phyloP scores from a whole-genome alignment of 2,329 filamentous ascomycete species.

The Calonectria pseudoturangicola region DNA sequence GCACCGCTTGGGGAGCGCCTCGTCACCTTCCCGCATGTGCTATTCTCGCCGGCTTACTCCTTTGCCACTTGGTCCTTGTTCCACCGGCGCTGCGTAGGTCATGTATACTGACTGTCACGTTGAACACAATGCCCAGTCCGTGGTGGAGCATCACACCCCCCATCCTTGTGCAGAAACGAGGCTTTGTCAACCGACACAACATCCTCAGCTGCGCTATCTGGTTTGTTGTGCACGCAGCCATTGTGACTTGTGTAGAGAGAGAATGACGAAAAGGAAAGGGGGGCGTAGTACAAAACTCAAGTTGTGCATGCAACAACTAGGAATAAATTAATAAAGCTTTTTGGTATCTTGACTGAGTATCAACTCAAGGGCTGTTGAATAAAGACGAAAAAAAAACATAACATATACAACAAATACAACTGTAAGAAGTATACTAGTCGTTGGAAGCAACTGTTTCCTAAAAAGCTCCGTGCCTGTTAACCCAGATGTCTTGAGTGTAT shows the following conservation, averaged over 20 bases:
- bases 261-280: background rate
- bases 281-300: background rate
- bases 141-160: background rate
- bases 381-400: background rate
- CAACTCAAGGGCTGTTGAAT: background rate
- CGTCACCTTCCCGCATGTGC: background rate
- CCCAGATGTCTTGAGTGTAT: slow-evolving; percentile 11
- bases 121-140: background rate
- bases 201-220: slow-evolving; percentile 52
- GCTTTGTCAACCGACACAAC: slow-evolving; percentile 48
- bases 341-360: background rate
- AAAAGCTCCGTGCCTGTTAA: slow-evolving; percentile 8
- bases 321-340: background rate
- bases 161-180: slow-evolving; percentile 47
- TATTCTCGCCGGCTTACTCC: background rate
- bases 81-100: slow-evolving; percentile 8
- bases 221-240: slow-evolving; percentile 43
- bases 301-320: background rate
- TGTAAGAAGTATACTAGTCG: slow-evolving; percentile 23
- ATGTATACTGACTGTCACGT: background rate
- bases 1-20: background rate
- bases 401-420: slow-evolving; percentile 19
- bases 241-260: slow-evolving; percentile 5
- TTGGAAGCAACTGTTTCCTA: background rate
- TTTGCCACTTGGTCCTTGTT: slow-evolving; percentile 10